Conservation (phyloP, 2,329 filamentous ascomycete species). For the Septoria petroselini region DNA sequence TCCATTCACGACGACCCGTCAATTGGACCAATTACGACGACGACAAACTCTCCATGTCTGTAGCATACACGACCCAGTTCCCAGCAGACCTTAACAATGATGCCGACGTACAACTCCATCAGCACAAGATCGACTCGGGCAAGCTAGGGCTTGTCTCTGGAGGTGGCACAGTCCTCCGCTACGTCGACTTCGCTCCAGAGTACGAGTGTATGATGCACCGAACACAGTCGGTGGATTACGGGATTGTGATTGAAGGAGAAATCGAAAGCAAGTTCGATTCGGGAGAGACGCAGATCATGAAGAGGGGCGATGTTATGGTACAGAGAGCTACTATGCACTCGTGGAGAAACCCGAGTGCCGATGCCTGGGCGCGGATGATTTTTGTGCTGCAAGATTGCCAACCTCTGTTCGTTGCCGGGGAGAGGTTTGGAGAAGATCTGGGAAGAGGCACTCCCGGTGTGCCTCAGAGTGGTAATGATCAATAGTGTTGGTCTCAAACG, state of each 20-base stretch:
- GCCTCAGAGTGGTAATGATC: conserved; percentile 23
- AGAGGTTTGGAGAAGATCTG: conserved; percentile 35
- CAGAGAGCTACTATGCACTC: conserved; percentile 42
- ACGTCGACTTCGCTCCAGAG: conserved; percentile 38
- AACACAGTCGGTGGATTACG: conserved; percentile 39
- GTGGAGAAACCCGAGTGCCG: conserved; percentile 37
- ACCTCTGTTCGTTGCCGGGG: conserved; percentile 32
- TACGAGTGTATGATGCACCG: conserved; percentile 40
- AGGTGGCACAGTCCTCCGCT: conserved; percentile 49
- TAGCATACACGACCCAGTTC: conserved; percentile 53
- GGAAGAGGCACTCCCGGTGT: conserved; percentile 26
- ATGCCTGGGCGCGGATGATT: conserved; percentile 38
- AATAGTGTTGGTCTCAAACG: not conserved
- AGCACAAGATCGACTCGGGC: conserved; percentile 40
- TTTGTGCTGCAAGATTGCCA: conserved; percentile 36
- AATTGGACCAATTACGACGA: conserved; percentile 39
- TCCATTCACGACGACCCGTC: conserved; percentile 35
- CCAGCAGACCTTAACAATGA: conserved; percentile 49
- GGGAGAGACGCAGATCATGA: conserved; percentile 37
- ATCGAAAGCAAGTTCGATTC: conserved; percentile 38
- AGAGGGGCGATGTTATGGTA: conserved; percentile 39
- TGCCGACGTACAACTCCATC: conserved; percentile 49
- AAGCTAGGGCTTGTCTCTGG: conserved; percentile 53
- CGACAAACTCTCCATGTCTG: conserved; percentile 50
- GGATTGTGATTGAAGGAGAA: conserved; percentile 39